These are phyloP conservation scores for Pyrenophora teres DNA, from an alignment of 2,329 filamentous ascomycete genomes.

Conservation along the genomic window DNA sequence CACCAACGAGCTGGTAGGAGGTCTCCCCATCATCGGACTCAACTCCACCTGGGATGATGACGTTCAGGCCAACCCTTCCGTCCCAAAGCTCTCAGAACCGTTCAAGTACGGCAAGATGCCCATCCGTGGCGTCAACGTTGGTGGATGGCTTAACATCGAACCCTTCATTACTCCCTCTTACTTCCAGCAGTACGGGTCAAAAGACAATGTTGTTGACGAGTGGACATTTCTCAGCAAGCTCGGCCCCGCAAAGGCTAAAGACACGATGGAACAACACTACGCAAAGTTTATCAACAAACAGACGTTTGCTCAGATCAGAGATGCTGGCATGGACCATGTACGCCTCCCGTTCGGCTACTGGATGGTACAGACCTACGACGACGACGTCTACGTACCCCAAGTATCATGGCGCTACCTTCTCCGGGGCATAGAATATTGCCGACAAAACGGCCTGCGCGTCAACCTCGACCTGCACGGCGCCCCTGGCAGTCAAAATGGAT, in stretches of 20 bases:
- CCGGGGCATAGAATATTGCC: slow-evolving; percentile 88
- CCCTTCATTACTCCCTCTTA: slow-evolving; percentile 95
- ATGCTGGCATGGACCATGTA: slow-evolving; percentile 93
- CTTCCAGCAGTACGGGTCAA: slow-evolving; percentile 69
- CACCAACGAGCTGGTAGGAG: slow-evolving; percentile 81
- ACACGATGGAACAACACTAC: slow-evolving; percentile 87
- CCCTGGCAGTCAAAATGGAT: slow-evolving; percentile 93
- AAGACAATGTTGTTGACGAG: slow-evolving; percentile 79
- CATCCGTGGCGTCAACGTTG: slow-evolving; percentile 87
- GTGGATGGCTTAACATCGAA: slow-evolving; percentile 91
- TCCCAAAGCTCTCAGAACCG: slow-evolving; percentile 73
- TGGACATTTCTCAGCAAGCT: slow-evolving; percentile 77
- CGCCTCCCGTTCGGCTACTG: slow-evolving; percentile 95
- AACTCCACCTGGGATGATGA: slow-evolving; percentile 86
- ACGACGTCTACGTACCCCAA: slow-evolving; percentile 84
- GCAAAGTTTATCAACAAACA: slow-evolving; percentile 83
- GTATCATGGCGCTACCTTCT: slow-evolving; percentile 93
- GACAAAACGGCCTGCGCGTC: slow-evolving; percentile 87
- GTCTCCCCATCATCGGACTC: slow-evolving; percentile 88
- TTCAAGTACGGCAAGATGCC: slow-evolving; percentile 82
- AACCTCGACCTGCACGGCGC: slow-evolving; percentile 93
- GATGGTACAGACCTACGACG: slow-evolving; percentile 83
- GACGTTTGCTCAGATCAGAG: slow-evolving; percentile 81
- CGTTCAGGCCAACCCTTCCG: slow-evolving; percentile 74
- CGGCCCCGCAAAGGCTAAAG: slow-evolving; percentile 65